phyloP scores from a whole-genome alignment of 2,329 filamentous ascomycete genomes.

The Ophidiomyces ophidiicola region DNA sequence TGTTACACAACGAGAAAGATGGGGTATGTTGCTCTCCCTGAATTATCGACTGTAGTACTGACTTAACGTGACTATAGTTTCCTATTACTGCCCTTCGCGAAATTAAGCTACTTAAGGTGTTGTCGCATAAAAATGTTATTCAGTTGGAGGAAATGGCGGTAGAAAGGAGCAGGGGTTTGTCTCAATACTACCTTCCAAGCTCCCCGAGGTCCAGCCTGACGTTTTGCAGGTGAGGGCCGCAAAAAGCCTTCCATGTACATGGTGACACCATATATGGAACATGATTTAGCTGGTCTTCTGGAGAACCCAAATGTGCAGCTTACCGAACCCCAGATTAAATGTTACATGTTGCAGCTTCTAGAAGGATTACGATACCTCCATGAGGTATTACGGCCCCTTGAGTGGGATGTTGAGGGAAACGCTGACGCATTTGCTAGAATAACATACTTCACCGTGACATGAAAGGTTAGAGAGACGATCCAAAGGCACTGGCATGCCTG shows the following conservation, averaged over 20 bases:
- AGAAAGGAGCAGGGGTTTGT: slow-evolving; percentile 53
- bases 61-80: slow-evolving; percentile 45
- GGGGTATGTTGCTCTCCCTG: slow-evolving; percentile 45
- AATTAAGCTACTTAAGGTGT: slow-evolving; percentile 90
- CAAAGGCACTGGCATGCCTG: background rate
- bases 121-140: slow-evolving; percentile 83
- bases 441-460: slow-evolving; percentile 92
- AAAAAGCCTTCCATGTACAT: slow-evolving; percentile 84
- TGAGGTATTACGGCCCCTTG: slow-evolving; percentile 38
- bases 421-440: slow-evolving; percentile 32
- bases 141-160: slow-evolving; percentile 92
- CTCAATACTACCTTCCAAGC: slow-evolving; percentile 11
- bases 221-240: slow-evolving; percentile 53
- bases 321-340: slow-evolving; percentile 86
- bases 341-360: slow-evolving; percentile 87
- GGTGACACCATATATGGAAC: slow-evolving; percentile 98
- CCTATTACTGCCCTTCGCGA: slow-evolving; percentile 96
- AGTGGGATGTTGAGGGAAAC: background rate
- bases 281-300: slow-evolving; percentile 91
- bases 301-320: slow-evolving; percentile 88
- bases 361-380: slow-evolving; percentile 85
- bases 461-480: slow-evolving; percentile 46
- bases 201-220: slow-evolving; percentile 5
- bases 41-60: background rate
- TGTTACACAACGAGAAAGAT: slow-evolving; percentile 99